Base-by-base conservation (phyloP, 2,329 filamentous ascomycete genomes). In the Fusarium sarcochroum region DNA sequence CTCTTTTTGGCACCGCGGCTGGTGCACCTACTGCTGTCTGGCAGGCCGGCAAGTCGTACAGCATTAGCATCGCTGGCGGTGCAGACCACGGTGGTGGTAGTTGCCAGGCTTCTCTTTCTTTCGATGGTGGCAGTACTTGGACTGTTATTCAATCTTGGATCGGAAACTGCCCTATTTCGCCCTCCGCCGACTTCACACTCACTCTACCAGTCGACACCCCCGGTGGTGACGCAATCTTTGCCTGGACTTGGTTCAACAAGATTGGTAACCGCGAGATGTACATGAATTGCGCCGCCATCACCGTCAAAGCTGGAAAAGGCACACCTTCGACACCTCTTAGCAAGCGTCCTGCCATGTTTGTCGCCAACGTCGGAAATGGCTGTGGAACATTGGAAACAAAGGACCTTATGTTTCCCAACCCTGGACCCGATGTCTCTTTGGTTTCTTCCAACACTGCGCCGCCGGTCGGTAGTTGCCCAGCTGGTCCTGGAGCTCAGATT, bases 191-290 rank as follows among this genome's bases (percentile, higher is more conserved):
- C 52, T 92, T 90, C 78, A 78, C 84, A 65, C 94, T 94, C 77
- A 86, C 82, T 17, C 80, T 94, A 17, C 92, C 92, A 4, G 77
- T 74, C 78, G 66, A 68, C 6, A 69, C 66, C 5, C 66, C 66
- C 5, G 50, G 30, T 58, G 82, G 78, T 78, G 85, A 89, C n/a
- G 90, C 89, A 51, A 76, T 94, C 25, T 86, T 94, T 45, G 88
- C 89, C 21, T 94, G 93, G 93, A 89, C 88, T 17, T 92, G 90
- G 90, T 90, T 92, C 80, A 93, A 93, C 82, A 83, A 87, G 68
- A 80, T 91, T 35, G 92, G 92, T 21, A 93, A 93, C 79, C 86
- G 92, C 47, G 92, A 94, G 77, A 92, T 91, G 87, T 96, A 95
- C 84, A 93, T 93, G 90, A 93, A 93, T 80, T 95, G 92, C 75